Conservation (phyloP, 176 grass and related monocot genomes). For the Oryza punctata region DNA sequence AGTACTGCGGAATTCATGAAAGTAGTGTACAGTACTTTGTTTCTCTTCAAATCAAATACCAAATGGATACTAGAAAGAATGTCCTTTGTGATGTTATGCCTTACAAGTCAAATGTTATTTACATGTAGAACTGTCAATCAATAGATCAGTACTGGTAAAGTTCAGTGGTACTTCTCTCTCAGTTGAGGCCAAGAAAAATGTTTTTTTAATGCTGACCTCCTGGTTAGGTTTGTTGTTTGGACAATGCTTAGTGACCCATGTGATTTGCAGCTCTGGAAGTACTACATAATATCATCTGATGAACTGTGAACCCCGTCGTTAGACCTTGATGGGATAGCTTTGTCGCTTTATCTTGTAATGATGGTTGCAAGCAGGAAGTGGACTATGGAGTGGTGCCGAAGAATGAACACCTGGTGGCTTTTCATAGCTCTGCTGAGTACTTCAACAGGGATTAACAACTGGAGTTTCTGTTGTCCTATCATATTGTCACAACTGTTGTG, state of each 20-base stretch:
- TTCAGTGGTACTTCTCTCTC: slow-evolving; percentile 22
- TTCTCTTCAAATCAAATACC: not conserved
- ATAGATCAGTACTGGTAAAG: not conserved
- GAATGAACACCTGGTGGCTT: slow-evolving; percentile 40
- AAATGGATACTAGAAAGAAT: not conserved
- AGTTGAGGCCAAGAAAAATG: slow-evolving; percentile 6
- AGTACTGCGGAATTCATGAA: not conserved
- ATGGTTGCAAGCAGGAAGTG: slow-evolving; percentile 37
- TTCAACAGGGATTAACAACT: slow-evolving; percentile 14
- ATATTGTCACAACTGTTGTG: slow-evolving; percentile 29
- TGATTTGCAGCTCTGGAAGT: slow-evolving; percentile 23
- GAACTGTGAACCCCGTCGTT: not conserved
- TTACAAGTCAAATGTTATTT: not conserved
- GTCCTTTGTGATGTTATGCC: not conserved
- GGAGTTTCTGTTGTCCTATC: slow-evolving; percentile 10
- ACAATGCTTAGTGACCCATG: slow-evolving; percentile 20
- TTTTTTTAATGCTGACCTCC: not conserved
- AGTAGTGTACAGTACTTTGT: not conserved
- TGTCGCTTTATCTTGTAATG: slow-evolving; percentile 41
- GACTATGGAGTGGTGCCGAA: slow-evolving; percentile 34
- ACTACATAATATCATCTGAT: slow-evolving; percentile 17
- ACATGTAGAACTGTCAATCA: not conserved
- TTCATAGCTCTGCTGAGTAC: not conserved
- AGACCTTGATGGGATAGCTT: slow-evolving; percentile 29
- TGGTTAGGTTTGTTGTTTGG: not conserved